Evolutionary conservation across 192 early-diverging fungal species (phyloP), one percentile per base, ranked within the genome.

Genomic region (Coemansia sp.): DNA sequence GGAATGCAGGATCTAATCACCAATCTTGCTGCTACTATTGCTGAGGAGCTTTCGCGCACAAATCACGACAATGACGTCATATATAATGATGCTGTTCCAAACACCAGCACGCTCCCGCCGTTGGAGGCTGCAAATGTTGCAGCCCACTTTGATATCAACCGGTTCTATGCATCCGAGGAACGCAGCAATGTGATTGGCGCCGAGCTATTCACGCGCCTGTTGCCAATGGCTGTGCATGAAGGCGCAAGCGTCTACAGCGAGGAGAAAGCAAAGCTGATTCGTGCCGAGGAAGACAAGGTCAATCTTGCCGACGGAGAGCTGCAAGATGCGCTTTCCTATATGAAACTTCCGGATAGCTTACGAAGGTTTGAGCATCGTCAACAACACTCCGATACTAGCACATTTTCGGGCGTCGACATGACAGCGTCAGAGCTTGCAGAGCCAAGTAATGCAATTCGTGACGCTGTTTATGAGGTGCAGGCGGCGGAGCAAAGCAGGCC

Each of bases 21-120:
- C 53, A 68, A 85, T 1, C 82, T 89, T 22, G 58, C 86, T 0
- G 84, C 87, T 32, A 68, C 84, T 7, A 87, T 89, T 66, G 82
- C 76, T 3, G 95, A 96, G 30, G 87, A 90, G 68, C 86, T 90
- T 56, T 66, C 62, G 22, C 75, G 77, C 27, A 87, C 88, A 1
- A 85, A 83, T 19, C 88, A 88, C 47, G 97, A 99, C 83, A 99
- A 99, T 73, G 97, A 99, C 74, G 82, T 98, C 69, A 88, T 99
- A 30, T 99, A 99, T 77, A 89, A 95, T 77, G 93, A 92, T 48
- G 58, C 85, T 0, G 90, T 94, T 0, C 97, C 96, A 5, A 86
- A 84, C 59, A 88, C 86, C 57, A 88, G 90, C 51, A 83, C 89
- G 8, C 76, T 98, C 7, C 81, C 91, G 6, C 85, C 92, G 3